Percentiles rank a stretch among this genome's conserved stretches.
Conservation (phyloP, 257 asterid genomes). For the Petrea volubilis region DNA sequence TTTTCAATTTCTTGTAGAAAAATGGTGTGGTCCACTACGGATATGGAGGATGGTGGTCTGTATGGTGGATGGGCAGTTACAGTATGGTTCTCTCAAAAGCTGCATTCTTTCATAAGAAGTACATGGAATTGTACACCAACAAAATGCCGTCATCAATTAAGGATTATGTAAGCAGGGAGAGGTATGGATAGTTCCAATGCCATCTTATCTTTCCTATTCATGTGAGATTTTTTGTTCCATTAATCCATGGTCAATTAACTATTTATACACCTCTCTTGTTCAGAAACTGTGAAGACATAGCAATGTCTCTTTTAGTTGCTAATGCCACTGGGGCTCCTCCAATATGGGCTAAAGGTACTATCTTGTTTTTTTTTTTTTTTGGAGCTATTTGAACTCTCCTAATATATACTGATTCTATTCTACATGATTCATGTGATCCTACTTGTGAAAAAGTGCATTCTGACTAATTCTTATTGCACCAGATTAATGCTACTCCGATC, state of each 20-base stretch:
- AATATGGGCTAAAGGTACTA: constrained; percentile 58
- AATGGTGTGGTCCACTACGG: constrained; percentile 33
- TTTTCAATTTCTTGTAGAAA: constrained; percentile 30
- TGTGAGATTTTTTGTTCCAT: not conserved
- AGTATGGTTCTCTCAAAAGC: constrained; percentile 76
- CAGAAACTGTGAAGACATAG: constrained; percentile 67
- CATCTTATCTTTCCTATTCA: not conserved
- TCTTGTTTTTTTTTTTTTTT: not conserved
- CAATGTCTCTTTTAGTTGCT: constrained; percentile 65
- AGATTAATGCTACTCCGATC: not conserved
- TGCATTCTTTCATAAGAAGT: constrained; percentile 60
- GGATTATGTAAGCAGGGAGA: constrained; percentile 48
- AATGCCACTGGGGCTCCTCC: constrained; percentile 58
- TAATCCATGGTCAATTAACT: not conserved
- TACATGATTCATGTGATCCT: not conserved
- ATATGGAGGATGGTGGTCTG: constrained; percentile 80
- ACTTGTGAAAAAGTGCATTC: not conserved
- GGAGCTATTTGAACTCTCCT: not conserved
- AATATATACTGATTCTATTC: not conserved
- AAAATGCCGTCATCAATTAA: constrained; percentile 57
- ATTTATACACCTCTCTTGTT: not conserved
- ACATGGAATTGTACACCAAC: constrained; percentile 50
- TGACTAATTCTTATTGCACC: not conserved
- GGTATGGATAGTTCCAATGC: constrained; percentile 30
- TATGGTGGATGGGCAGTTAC: constrained; percentile 70